Percentiles rank a stretch among this genome's conserved stretches.
phyloP scores from a whole-genome alignment of 805 yeast genomes.

The Suhomyces sp. region DNA sequence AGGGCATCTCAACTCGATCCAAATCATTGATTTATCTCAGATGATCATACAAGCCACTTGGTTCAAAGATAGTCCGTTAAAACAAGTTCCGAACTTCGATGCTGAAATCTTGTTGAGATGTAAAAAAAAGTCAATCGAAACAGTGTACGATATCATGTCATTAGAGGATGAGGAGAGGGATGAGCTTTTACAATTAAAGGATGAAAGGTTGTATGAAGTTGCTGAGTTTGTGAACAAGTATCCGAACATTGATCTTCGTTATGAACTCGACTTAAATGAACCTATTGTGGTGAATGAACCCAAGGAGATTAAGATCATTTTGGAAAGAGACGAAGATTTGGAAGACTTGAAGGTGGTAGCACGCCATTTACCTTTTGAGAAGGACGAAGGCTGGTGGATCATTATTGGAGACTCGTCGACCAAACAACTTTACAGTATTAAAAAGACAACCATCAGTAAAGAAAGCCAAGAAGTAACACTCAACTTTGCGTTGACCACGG shows the following conservation, averaged over 20 bases:
- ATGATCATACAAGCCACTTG: constrained; percentile 86
- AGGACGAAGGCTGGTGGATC: constrained; percentile 83
- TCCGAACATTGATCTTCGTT: constrained; percentile 77
- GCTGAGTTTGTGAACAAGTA: constrained; percentile 88
- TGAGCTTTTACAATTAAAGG: constrained; percentile 53
- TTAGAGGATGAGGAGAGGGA: constrained; percentile 77
- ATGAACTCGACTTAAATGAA: constrained; percentile 44
- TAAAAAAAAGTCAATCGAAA: constrained; percentile 52
- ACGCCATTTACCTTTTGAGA: constrained; percentile 57
- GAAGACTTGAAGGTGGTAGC: constrained; percentile 62
- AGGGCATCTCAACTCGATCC: constrained; percentile 73
- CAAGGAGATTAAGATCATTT: constrained; percentile 44
- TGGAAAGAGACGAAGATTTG: constrained; percentile 77
- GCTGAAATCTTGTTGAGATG: constrained; percentile 56
- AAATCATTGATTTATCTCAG: constrained; percentile 85
- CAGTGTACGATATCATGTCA: constrained; percentile 77
- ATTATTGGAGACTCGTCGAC: constrained; percentile 68
- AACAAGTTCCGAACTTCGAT: constrained; percentile 73
- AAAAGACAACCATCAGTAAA: constrained; percentile 55
- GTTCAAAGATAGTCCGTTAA: constrained; percentile 74
- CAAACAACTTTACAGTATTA: constrained; percentile 69
- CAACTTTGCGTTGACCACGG: constrained; percentile 54
- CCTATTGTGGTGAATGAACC: constrained; percentile 50
- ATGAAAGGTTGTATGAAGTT: constrained; percentile 53
- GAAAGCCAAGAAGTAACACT: constrained; percentile 54